Base-by-base conservation (phyloP, 257 asterid species). In the Vinca minor region DNA sequence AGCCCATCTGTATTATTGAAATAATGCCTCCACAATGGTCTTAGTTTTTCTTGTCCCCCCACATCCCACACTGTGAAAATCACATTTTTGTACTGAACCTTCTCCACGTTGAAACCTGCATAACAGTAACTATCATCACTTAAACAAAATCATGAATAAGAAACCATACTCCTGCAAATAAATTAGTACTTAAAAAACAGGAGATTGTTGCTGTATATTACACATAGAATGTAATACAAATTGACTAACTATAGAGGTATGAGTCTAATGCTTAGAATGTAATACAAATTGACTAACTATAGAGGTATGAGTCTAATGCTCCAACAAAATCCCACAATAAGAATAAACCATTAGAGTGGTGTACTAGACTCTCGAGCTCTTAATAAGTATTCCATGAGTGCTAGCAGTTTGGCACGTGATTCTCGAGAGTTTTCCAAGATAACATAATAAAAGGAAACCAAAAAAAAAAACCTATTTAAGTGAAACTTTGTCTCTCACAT, bases 21-120 rank as follows among this genome's bases (percentile, higher is more conserved):
- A 80, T 91, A 91, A 79, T 91, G 98, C 76, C 96, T 88, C 98
- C 98, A 91, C 50, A 91, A 78, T 69, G 98, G 98, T 76, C 98
- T 83, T 70, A 88, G 67, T 74, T 88, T 91, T 77, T 88, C 96
- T 73, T 91, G 98, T 14, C 98, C 98, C 25, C 96, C 98, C 61
- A 91, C 96, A 81, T 91, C 98, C 98, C 96, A 88, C 75, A 91
- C 98, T 14, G 98, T 91, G 78, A 91, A 91, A 35, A 86, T 69
- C 66, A 86, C 96, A 73, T 91, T 91, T 73, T 91, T 91, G 69
- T 91, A 91, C 70, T 91, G 96, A 77, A 91, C 95, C 82, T 91
- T 91, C 82, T 91, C 98, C 44, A 91, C 98, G 72, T 91, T 91
- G 81, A 91, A 91, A 47, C 98, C 98, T 91, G 89, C 79, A 81